These are phyloP conservation scores for Ensete glaucum DNA, from an alignment of 176 grass and related monocot genomes.

Conservation along the genomic window DNA sequence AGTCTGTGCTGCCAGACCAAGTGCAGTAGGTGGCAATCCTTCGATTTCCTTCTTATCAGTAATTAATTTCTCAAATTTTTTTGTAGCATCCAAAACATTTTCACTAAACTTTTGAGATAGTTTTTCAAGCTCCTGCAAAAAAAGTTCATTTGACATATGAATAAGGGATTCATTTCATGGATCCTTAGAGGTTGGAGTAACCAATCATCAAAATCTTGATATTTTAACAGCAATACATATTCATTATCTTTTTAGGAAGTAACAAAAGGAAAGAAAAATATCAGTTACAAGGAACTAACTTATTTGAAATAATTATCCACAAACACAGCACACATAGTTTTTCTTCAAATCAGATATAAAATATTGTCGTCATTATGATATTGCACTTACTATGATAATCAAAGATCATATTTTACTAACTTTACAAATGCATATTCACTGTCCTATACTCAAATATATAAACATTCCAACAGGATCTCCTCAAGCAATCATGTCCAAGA, in stretches of 20 bases:
- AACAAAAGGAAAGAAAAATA: not conserved
- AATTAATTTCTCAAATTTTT: slow-evolving; percentile 87
- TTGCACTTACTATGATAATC: not conserved
- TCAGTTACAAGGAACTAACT: not conserved
- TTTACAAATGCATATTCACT: too few species aligned
- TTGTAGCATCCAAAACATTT: slow-evolving; percentile 91
- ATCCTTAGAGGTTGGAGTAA: not conserved
- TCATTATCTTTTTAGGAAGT: not conserved
- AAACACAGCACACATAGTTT: not conserved
- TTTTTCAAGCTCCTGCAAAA: slow-evolving; percentile 86
- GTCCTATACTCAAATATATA: too few species aligned
- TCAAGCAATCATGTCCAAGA: not conserved
- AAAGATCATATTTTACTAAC: too few species aligned
- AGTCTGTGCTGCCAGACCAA: slow-evolving; percentile 82
- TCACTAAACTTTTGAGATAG: slow-evolving; percentile 86
- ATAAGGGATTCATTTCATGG: not conserved
- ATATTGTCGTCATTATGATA: not conserved
- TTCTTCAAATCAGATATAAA: not conserved
- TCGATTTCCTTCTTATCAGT: slow-evolving; percentile 85
- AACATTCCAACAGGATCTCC: not conserved
- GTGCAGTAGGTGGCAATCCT: slow-evolving; percentile 64
- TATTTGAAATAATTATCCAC: not conserved
- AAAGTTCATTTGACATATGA: not conserved
- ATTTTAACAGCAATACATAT: not conserved
- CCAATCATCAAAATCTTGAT: not conserved